Base-by-base conservation (phyloP, 2,329 filamentous ascomycete genomes). In the Exophiala oligosperma region DNA sequence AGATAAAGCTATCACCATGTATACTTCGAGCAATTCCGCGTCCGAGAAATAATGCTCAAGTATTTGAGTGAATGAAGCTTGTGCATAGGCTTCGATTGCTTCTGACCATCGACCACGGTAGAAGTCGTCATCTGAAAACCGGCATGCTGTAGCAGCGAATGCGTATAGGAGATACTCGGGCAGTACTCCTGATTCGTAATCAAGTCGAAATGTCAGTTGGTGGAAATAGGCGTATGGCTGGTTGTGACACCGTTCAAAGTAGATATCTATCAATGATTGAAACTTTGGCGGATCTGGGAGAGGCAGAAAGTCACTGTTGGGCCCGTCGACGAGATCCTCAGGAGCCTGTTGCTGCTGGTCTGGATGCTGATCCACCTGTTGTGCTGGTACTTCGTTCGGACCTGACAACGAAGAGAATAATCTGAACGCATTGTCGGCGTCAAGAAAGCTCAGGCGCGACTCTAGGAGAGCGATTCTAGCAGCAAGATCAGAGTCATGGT, bases 151-250 rank as follows among this genome's bases (percentile, higher is more conserved):
- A 7, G 72, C 72, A 17, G 69, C 57, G 49, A 74, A 54, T 47
- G 72, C 72, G 37, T 73, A 68, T 11, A 71, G 49, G 28, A 75
- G 54, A 38, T 70, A 71, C 5, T 66, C 61, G 4, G 73, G 69
- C 1, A 74, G 28, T 6, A 37, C 23, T 3, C 63, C 62, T 11
- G 59, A 57, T 5, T 69, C 62, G 2, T 73, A 59, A 23, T 64
- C 64, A 14, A 66, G 63, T 6, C 72, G 68, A 53, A 76, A 76
- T 2, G 59, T 67, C 0, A 46, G 49, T 52, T 75, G 72, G 32
- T 74, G 71, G 58, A 76, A 74, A 49, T 70, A 73, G 0, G 68
- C 71, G 57, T 76, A 76, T 1, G 73, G 73, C 32, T 74, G 71
- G 35, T 74, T 74, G 44, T 76, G 73, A 21, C 67, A 69, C 38